Base-by-base conservation (phyloP, 768 basidiomycete genomes). In the Lactarius quietus region DNA sequence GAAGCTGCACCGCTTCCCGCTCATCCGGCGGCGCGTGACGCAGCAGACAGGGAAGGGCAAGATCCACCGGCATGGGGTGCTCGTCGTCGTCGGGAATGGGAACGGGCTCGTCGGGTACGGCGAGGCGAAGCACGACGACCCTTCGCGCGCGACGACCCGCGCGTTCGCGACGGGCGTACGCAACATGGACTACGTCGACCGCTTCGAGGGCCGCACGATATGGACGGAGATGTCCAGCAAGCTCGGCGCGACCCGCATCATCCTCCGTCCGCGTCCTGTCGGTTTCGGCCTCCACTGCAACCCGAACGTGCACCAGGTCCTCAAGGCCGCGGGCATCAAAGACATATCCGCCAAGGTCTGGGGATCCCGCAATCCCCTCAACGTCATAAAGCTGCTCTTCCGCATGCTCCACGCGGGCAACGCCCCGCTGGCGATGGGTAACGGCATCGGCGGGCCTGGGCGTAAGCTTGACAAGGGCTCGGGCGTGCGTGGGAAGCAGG, bases 31-130 rank as follows among this genome's bases (percentile, higher is more conserved):
- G 7, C 78, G 86, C 48, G 88, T 95, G 70, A 86, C 85, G 5
- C 89, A 93, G 67, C 95, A 98, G 82, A 98, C 95, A 0, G 88
- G 90, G 62, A 98, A 98, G 77, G 97, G 97, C 17, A 96, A 93
- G 73, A 89, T 90, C 66, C 80, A 83, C 31, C 82, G 86, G 20
- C 75, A 81, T 59, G 84, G 84, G 59, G 78, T 79, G 43, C 82
- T 91, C 68, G 83, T 87, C 68, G 84, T 95, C 65, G 85, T 91
- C 38, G 93, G 93, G 3, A 86, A 95, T 73, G 91, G 92, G 3
- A 80, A 89, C 39, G 94, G 93, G 0, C 80, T 95, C 31, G 86
- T 96, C 0, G 93, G 93, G 4, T 81, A 86, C 41, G 93, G 93
- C 4, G 84, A 91, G 72, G 93, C 86, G 63, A 95, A 93, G 75